Evolutionary conservation across 2,329 filamentous ascomycete genomes (phyloP), one percentile per base, ranked within the genome.

Genomic region (Rhynchosporium graminicola): DNA sequence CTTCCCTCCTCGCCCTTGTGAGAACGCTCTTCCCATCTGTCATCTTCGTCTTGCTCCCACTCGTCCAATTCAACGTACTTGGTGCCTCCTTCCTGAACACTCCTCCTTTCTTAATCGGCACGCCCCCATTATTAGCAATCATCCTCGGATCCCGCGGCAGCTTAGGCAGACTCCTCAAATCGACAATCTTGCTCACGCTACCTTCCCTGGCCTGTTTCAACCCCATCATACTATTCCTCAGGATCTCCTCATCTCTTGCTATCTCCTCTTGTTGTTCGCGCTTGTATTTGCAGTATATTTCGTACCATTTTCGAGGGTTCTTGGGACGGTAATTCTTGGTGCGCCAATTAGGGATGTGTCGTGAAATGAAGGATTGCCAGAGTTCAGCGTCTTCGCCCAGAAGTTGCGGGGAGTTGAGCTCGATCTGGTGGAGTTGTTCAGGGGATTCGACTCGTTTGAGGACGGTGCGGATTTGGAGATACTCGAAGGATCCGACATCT

Each of bases 321-420:
- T 82, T 81, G 0, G 90, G 90, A 29, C 85, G 79, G 68, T 87
- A 84, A 31, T 85, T 83, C 72, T 89, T 86, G 51, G 79, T 77
- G 47, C 87, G 80, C 66, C 77, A 76, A 75, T 86, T 88, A 61
- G 84, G 78, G 65, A 97, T 90, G 70, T 97, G 87, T 54, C 87
- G 85, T 57, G 85, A 83, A 75, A 98, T 95, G 71, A 97, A 84
- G 33, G 84, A 83, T 47, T 86, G 77, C 94, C 94, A 97, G 65
- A 94, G 79, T 69, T 92, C 89, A 26, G 79, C 82, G 45, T 87
- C 87, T 61, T 89, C 80, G 43, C 86, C 85, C 64, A 84, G 80
- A 57, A 97, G 82, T 67, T 96, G 91, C 0, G 92, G 90, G 4
- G 88, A 93, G 72, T 87, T 86, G 57, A 82, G 65, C 77, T 97